Conservation (phyloP, 1,284 basidiomycete species). For the Naganishia sp. region DNA sequence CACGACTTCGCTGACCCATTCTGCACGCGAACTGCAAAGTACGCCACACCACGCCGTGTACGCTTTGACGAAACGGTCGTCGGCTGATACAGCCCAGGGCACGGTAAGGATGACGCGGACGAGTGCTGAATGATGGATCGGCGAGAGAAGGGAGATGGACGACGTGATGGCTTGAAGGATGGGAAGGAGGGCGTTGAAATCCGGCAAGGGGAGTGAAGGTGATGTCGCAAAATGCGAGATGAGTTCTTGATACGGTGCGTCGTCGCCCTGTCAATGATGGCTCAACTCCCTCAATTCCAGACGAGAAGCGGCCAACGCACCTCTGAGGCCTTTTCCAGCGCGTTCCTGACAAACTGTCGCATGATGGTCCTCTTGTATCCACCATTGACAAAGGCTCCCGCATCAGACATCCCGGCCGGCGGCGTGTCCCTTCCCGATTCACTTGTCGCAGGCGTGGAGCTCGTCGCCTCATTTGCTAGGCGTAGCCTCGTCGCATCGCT, state of each 20-base stretch:
- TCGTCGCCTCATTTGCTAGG: conserved; percentile 2
- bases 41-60: conserved; percentile 88
- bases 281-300: background rate
- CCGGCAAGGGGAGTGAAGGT: conserved; percentile 39
- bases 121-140: conserved; percentile 68
- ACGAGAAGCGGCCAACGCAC: conserved; percentile 14
- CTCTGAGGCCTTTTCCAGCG: conserved; percentile 45
- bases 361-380: conserved; percentile 51
- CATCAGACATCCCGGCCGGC: background rate
- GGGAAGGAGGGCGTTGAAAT: conserved; percentile 55
- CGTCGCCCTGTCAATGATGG: conserved; percentile 45
- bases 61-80: conserved; percentile 72
- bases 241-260: conserved; percentile 58
- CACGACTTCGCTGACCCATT: conserved; percentile 84
- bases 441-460: conserved; percentile 40
- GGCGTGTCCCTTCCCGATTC: conserved; percentile 35
- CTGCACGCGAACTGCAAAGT: conserved; percentile 87
- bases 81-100: conserved; percentile 89
- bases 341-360: conserved; percentile 52
- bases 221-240: conserved; percentile 57
- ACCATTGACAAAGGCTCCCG: conserved; percentile 21
- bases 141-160: conserved; percentile 60
- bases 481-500: conserved; percentile 41
- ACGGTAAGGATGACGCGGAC: conserved; percentile 84
- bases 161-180: conserved; percentile 65